Evolutionary conservation across 2,329 filamentous ascomycete genomes (phyloP), one percentile per base, ranked within the genome.

Genomic region (Pyricularia grisea): DNA sequence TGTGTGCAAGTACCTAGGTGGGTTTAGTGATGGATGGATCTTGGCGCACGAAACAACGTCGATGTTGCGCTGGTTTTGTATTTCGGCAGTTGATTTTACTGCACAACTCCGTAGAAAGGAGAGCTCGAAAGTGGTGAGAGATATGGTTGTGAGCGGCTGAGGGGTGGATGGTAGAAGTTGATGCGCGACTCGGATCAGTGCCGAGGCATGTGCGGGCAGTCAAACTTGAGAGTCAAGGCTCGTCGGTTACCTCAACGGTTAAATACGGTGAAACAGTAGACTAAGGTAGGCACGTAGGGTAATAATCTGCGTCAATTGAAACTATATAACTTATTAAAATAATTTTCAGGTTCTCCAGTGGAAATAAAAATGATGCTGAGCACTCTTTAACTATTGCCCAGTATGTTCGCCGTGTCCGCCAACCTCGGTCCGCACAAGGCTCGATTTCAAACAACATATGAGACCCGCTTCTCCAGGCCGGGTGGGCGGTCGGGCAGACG

Each of bases 131-230:
- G 42, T 20, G n/a, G 42, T 20, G 42, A 55, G 42, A n/a, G 42
- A 55, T 55, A 55, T 55, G 42, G 20, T n/a, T n/a, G n/a, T 20
- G 20, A 55, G 42, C 42, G 42, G 42, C 42, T 55, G 42, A 55
- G 42, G 42, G 42, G 42, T 55, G 42, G 42, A n/a, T n/a, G 42
- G 42, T 55, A 55, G 42, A 55, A n/a, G 42, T 55, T 55, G n/a
- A 42, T 36, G 65, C n/a, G 64, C 65, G 65, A 66, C n/a, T 66
- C 65, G 65, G 65, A 23, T 66, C 65, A 66, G 20, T 50, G 65
- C 65, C 65, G 65, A 66, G 65, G 65, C 65, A 66, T 66, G 65
- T 66, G 65, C 33, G 31, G 42, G 20, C 27, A 4, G 7, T n/a
- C 6, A 9, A 6, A 7, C 20, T 55, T 55, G 5, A n/a, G 20